A percentile compares a stretch with the other conserved stretches of the same genome.
Evolutionary conservation across 176 grass and related monocot genomes (phyloP).

Genomic region (Musa itinerans): DNA sequence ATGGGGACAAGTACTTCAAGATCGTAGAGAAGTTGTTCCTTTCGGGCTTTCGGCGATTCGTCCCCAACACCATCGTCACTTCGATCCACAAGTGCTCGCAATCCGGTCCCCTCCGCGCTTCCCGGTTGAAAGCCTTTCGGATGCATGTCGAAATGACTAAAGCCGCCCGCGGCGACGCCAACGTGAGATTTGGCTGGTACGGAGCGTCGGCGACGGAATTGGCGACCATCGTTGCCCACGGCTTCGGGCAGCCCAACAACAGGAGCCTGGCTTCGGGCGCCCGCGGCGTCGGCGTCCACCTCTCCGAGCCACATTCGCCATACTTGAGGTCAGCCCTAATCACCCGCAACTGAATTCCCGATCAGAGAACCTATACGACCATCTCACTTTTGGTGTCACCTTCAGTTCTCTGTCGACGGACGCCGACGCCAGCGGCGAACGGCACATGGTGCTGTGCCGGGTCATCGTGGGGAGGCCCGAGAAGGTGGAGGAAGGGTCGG

Average conservation of each 20-base stretch:
- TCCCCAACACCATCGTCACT: constrained; percentile 27
- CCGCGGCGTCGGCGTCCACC: constrained; percentile 65
- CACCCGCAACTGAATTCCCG: not conserved
- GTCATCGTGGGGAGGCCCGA: constrained; percentile 64
- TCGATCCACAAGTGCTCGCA: constrained; percentile 44
- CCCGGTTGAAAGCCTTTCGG: constrained; percentile 40
- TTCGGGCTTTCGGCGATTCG: constrained; percentile 22
- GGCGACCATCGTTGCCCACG: constrained; percentile 28
- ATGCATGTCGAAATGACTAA: constrained; percentile 30
- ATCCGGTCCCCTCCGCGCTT: not conserved
- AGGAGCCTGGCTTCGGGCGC: constrained; percentile 19
- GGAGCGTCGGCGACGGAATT: constrained; percentile 39
- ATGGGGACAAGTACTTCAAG: constrained; percentile 43
- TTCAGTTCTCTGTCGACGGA: constrained; percentile 48
- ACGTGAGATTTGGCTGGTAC: constrained; percentile 64
- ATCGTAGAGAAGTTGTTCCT: constrained; percentile 59
- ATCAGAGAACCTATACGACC: not conserved
- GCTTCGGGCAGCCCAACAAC: constrained; percentile 35
- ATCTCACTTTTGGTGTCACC: not conserved
- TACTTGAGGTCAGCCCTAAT: constrained; percentile 34
- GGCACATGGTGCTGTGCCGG: constrained; percentile 70
- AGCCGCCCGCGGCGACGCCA: constrained; percentile 27
- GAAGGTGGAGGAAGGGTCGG: constrained; percentile 36
- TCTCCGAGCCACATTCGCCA: constrained; percentile 49
- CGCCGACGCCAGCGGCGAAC: constrained; percentile 46